Conservation (phyloP, 164 flowering plant species). For the Echeveria elegans region DNA sequence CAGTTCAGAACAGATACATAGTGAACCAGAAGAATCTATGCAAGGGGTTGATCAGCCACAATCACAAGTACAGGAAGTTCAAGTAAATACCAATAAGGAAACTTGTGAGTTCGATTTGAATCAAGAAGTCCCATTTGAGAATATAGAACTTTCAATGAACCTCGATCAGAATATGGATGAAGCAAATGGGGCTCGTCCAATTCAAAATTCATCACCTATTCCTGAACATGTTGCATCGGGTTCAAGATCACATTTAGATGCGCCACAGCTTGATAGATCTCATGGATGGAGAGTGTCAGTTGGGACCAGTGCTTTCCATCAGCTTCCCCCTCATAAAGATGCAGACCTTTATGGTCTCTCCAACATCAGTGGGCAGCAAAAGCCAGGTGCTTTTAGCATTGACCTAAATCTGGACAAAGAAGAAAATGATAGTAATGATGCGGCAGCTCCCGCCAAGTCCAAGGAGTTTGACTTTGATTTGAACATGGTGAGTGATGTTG, state of each 20-base stretch:
- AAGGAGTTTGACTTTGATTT: neutral
- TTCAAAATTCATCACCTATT: neutral
- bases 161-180: neutral
- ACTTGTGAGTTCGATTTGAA: slow-evolving; percentile 28
- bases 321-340: neutral
- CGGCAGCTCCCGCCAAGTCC: neutral
- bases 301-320: neutral
- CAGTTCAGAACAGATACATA: neutral
- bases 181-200: neutral
- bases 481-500: slow-evolving; percentile 3
- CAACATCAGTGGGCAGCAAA: neutral
- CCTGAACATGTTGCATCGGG: slow-evolving; percentile 2
- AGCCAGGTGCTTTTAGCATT: neutral
- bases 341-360: neutral
- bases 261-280: neutral
- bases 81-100: slow-evolving; percentile 24
- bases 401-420: slow-evolving; percentile 2
- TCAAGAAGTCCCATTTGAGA: slow-evolving; percentile 49
- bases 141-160: slow-evolving; percentile 26
- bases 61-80: neutral
- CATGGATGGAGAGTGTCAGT: neutral
- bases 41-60: slow-evolving; percentile 5
- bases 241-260: neutral
- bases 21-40: slow-evolving; percentile 5
- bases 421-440: neutral